Conservation (phyloP, 202 grass and related monocot genomes). For the Setaria viridis region DNA sequence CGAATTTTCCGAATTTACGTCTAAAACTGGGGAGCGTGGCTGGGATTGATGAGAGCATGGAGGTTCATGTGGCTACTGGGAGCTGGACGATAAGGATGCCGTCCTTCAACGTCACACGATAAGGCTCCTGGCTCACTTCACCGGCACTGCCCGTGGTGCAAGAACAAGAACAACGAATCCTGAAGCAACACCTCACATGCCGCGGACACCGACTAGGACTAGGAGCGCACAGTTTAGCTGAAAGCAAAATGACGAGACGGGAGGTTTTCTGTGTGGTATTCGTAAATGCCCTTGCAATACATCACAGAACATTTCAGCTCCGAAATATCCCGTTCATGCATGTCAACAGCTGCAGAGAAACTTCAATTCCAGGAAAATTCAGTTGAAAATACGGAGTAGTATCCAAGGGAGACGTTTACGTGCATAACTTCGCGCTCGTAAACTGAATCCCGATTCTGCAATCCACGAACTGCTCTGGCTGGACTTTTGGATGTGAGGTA, state of each 20-base stretch:
- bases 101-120: constrained; percentile 25
- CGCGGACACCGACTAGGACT: neutral
- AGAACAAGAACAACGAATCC: neutral
- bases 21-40: neutral
- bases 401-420: neutral
- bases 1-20: neutral
- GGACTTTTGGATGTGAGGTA: too few relatives aligned
- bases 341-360: neutral
- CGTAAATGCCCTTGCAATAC: neutral
- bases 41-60: neutral
- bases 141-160: neutral
- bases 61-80: neutral
- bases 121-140: constrained; percentile 13
- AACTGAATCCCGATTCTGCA: neutral
- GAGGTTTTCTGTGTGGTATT: neutral
- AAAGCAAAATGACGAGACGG: neutral
- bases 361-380: neutral
- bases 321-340: too few relatives aligned
- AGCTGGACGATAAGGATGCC: neutral
- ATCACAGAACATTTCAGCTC: neutral
- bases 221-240: neutral
- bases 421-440: neutral
- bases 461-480: neutral
- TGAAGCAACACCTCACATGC: neutral
- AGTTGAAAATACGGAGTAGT: neutral